A percentile compares a stretch with the other conserved stretches of the same genome.
Conservation (phyloP, 2,329 filamentous ascomycete genomes). For the Ceratocystis eucalypticola region DNA sequence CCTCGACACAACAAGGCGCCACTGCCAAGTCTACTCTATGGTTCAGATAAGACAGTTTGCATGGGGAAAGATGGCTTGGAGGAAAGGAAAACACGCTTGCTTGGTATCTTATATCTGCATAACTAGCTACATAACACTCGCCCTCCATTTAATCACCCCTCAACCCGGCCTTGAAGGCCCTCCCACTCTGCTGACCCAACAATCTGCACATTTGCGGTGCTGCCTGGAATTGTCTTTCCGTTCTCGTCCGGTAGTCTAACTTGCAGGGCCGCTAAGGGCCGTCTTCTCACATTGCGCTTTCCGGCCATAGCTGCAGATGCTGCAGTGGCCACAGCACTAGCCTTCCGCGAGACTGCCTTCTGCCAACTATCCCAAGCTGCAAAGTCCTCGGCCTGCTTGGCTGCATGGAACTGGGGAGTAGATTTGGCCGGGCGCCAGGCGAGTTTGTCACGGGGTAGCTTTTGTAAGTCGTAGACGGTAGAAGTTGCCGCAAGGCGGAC, state of each 20-base stretch:
- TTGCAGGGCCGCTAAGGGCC: conserved; percentile 35
- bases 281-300: conserved; percentile 21
- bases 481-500: conserved; percentile 46
- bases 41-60: no score
- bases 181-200: conserved; percentile 44
- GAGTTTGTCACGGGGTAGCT: conserved; percentile 44
- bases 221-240: conserved; percentile 31
- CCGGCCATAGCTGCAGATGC: conserved; percentile 13
- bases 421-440: conserved; percentile 52
- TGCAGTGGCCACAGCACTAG: conserved; percentile 27
- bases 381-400: conserved; percentile 51
- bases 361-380: conserved; percentile 48
- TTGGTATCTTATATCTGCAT: conserved; percentile 9
- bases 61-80: no score
- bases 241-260: conserved; percentile 36
- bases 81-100: conserved; percentile 7
- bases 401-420: conserved; percentile 53
- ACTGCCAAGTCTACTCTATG: neutral
- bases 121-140: conserved; percentile 15
- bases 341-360: conserved; percentile 41
- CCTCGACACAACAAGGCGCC: neutral
- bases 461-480: conserved; percentile 45
- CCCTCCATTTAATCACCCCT: conserved; percentile 11
- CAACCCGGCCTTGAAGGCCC: conserved; percentile 35
- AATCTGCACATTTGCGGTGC: conserved; percentile 35